Evolutionary conservation across 2,329 filamentous ascomycete genomes (phyloP).

Genomic region (Thielaviopsis cerberus): DNA sequence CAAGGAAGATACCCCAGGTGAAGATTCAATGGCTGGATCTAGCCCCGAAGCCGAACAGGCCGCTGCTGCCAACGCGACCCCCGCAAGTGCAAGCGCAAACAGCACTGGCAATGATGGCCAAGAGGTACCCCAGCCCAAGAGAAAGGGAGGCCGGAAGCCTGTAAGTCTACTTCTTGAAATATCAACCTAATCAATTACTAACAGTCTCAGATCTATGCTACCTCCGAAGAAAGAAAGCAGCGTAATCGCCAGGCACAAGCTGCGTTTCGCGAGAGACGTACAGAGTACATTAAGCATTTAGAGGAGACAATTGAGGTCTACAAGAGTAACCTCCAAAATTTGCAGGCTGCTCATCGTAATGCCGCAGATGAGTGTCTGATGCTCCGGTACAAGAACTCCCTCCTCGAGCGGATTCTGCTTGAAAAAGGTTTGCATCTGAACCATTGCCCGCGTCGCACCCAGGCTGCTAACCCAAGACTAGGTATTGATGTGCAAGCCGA

Average conservation of each 20-base stretch:
- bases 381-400: slow-evolving; percentile 94
- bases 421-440: slow-evolving; percentile 60
- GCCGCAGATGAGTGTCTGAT: slow-evolving; percentile 94
- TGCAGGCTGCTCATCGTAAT: slow-evolving; percentile 84
- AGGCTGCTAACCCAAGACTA: slow-evolving; percentile 19
- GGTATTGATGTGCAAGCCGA: slow-evolving; percentile 96
- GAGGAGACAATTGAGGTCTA: slow-evolving; percentile 95
- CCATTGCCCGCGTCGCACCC: not conserved
- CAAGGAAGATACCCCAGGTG: slow-evolving; percentile 37
- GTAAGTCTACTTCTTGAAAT: slow-evolving; percentile 45
- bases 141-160: slow-evolving; percentile 93
- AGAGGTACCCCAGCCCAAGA: slow-evolving; percentile 56
- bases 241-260: slow-evolving; percentile 93
- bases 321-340: slow-evolving; percentile 78
- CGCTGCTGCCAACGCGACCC: slow-evolving; percentile 15
- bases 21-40: slow-evolving; percentile 38
- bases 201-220: slow-evolving; percentile 69
- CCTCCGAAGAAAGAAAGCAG: slow-evolving; percentile 95
- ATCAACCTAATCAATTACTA: not conserved
- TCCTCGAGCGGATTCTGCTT: slow-evolving; percentile 82
- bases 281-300: slow-evolving; percentile 97
- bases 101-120: slow-evolving; percentile 21
- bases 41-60: slow-evolving; percentile 37
- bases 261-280: slow-evolving; percentile 86
- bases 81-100: slow-evolving; percentile 8